Base-by-base conservation (phyloP, 2,329 filamentous ascomycete species). In the Colletotrichum salicis region DNA sequence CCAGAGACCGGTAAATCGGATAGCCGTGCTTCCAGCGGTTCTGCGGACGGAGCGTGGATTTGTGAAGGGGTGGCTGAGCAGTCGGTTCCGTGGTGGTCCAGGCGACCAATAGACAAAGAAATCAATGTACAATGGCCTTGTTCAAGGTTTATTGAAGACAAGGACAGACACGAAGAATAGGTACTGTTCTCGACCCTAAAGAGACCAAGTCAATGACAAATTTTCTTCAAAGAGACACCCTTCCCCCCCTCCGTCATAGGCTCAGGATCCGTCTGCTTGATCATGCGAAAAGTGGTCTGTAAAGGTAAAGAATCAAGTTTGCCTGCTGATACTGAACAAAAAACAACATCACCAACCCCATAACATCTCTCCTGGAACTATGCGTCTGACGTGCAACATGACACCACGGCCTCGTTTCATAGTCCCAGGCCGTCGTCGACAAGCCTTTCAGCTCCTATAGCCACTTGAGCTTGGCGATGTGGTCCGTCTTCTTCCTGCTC, bases 401-500 rank as follows among this genome's bases (percentile, higher is more conserved):
- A 51, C 54, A 45, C 59, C 55, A 70, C 59, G 54, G 35, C 33
- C 54, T 58, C 60, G 48, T 70, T 72, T 64, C 66, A 56, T 54
- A 45, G 55, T 58, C 51, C 6, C 15, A 45, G 48, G 70, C 52
- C 45, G 69, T 64, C 48, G 59, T 64, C 55, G 35, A 29, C 45
- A 56, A 7, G 45, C 60, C 70, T 72, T 72, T 72, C 61, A 71
- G 70, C 67, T 66, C 67, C 78, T 80, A 89, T 73, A 96, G 84
- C 76, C 96, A 96, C 80, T 93, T 95, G 90, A 95, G 86, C 85
- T 98, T 98, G 51, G 94, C 92, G 76, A 98, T 85, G 82, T 98
- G 96, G 80, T 98, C 96, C 29, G 91, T 90, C 86, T 97, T 97
- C 86, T 95, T 97, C 82, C 92, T 93, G 78, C 93, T 98, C 73